Evolutionary conservation across 2,329 filamentous ascomycete species (phyloP), one percentile per base, ranked within the genome.

Genomic region (Fusarium buharicum): DNA sequence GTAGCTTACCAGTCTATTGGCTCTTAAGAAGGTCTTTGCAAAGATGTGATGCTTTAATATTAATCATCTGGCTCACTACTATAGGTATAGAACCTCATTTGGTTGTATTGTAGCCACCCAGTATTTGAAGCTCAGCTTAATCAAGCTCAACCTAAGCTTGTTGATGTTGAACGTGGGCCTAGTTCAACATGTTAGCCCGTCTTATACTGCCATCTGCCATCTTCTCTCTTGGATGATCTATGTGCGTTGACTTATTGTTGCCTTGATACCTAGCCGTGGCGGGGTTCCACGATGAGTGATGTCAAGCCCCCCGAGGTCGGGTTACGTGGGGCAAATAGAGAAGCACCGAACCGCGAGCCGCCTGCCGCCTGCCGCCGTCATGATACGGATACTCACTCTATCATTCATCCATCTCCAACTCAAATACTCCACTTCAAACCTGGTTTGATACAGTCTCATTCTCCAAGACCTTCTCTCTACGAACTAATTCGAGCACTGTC

Each of bases 311-410:
- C 66, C 6, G 66, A 71, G 59, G 55, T 64, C 66, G 56, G 60
- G 50, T 63, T 61, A 66, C 70, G 70, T 72, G 70, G 70, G 70
- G 70, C 69, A 67, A 27, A 30, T 8, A 30, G 8, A 11, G 10
- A 30, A 31, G 44, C 37, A 50, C 40, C 43, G 51, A 58, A 41
- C 61, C 61, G 61, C 61, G 47, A 66, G 53, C 64, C 50, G 52
- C 52, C 30, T 44, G 45, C 52, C 62, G 62, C 62, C 62, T 50
- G 44, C 62, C 62, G 62, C 62, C 54, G 45, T 50, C 52, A 65
- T 54, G 38, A 24, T 33, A 6, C 28, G 4, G 27, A 6, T 36
- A 34, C 33, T 6, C 16, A 17, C 14, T 55, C 31, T 48, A 46
- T 50, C 45, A 46, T 59, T 62, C 51, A 50, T 39, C 55, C 52